Evolutionary conservation across 352 stramenopile species (phyloP).

Genomic region (Phytophthora uliginosa): DNA sequence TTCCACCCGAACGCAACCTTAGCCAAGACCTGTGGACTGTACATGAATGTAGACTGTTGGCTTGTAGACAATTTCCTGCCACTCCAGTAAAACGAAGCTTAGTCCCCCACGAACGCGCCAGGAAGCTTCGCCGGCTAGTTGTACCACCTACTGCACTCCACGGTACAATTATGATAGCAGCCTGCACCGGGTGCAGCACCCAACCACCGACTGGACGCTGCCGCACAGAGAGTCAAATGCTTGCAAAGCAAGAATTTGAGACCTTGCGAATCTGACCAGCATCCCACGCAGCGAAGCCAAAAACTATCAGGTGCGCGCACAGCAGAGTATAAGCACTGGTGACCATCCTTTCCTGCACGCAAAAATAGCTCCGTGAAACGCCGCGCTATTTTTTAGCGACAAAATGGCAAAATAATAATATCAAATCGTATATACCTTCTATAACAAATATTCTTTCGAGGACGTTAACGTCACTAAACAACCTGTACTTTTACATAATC

Average conservation of each 20-base stretch:
- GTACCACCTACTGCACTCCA: too few species aligned
- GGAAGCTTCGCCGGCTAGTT: slow-evolving; percentile 9
- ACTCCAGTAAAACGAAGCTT: slow-evolving; percentile 20
- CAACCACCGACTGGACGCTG: background rate
- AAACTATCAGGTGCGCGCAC: background rate
- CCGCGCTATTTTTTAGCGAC: background rate
- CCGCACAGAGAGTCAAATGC: background rate
- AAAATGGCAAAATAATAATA: background rate
- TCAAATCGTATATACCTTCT: background rate
- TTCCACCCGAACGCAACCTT: too few species aligned
- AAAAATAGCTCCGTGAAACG: background rate
- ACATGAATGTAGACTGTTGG: too few species aligned
- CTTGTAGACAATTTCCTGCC: too few species aligned
- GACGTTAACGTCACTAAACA: background rate
- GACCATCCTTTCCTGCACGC: background rate
- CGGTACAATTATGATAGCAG: too few species aligned
- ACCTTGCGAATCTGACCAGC: background rate
- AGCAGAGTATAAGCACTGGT: background rate
- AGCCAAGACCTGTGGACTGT: too few species aligned
- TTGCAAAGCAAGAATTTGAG: slow-evolving; percentile 2
- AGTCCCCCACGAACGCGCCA: slow-evolving; percentile 9
- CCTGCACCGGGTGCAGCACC: too few species aligned
- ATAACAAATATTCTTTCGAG: background rate
- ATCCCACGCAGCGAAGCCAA: background rate
- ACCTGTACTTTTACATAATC: background rate